These are phyloP conservation scores for Zymoseptoria ardabiliae DNA, from an alignment of 2,329 filamentous ascomycete genomes.

Conservation along the genomic window DNA sequence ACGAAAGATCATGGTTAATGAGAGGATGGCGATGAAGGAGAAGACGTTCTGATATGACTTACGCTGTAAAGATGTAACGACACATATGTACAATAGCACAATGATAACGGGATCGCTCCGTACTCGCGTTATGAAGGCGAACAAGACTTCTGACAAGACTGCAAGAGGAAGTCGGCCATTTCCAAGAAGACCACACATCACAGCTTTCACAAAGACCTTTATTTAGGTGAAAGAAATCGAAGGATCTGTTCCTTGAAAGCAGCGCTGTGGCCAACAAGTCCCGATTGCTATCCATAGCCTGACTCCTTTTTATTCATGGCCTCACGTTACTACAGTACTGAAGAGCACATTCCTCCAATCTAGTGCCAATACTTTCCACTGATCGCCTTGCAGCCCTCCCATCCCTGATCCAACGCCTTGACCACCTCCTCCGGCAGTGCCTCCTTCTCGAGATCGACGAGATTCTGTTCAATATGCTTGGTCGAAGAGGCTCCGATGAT, in stretches of 20 bases:
- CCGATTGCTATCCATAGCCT: no score
- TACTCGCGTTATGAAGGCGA: background rate
- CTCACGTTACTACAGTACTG: no score
- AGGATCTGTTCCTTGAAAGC: no score
- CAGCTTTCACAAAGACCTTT: no score
- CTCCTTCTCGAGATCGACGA: constrained; percentile 34
- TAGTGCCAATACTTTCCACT: constrained; percentile 8
- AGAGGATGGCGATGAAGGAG: no score
- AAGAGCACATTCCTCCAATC: background rate
- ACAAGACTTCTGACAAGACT: no score
- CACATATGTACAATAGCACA: background rate
- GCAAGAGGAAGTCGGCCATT: no score
- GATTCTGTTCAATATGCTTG: constrained; percentile 34
- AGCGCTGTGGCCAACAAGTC: no score
- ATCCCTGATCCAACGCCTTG: constrained; percentile 33
- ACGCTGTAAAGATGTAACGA: background rate
- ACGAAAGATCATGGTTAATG: background rate
- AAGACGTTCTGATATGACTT: background rate
- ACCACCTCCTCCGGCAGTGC: constrained; percentile 36
- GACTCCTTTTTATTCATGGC: no score
- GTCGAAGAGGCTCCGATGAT: constrained; percentile 34
- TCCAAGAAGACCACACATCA: no score
- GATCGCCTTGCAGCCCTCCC: constrained; percentile 18
- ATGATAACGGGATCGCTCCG: background rate
- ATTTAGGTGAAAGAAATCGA: no score